Evolutionary conservation across 2,329 filamentous ascomycete species (phyloP), one percentile per base, ranked within the genome.

Genomic region (Apiospora sp.): DNA sequence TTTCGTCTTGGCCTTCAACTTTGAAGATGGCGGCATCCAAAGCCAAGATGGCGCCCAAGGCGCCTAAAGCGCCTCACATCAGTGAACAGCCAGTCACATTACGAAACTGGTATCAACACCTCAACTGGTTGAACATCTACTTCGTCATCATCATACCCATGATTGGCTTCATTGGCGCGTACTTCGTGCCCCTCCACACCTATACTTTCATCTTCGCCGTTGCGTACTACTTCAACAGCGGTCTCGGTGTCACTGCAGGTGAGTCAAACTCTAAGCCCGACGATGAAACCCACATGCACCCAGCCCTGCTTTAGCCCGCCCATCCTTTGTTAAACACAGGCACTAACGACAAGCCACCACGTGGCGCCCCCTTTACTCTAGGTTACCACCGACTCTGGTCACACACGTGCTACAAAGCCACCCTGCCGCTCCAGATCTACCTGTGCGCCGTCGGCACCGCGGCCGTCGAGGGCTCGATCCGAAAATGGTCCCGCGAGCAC

Each of bases 51-150:
- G 19, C 13, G 27, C n/a, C 49, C 19, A 48, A 48, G 12, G n/a
- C 49, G 14, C 19, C 58, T 19, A 86, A 92, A 86, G 97, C 97
- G 86, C 89, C 92, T 80, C 94, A 97, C 84, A 96, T 97, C 84
- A 91, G 94, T 76, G 94, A 97, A 76, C 90, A 90, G 75, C 92
- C 93, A 72, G 92, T 97, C 78, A 97, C 94, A 73, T 88, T 87
- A 83, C 86, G 87, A 79, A 98, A 97, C 87, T 96, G 94, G 93
- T 92, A 95, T 85, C 92, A 95, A 86, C 95, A 98, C 81, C 89
- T 98, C 86, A 95, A 97, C 88, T 98, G 95, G 94, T 88, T 98
- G 76, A 98, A 97, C 83, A 92, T 94, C 74, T 89, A 87, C 75
- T 89, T 98, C 81, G 95, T 97, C 81, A 83, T 97, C 76, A 87